A percentile compares a stretch with the other conserved stretches of the same genome.
phyloP scores from a whole-genome alignment of 106 monocot genomes.

The Gastrodia elata region DNA sequence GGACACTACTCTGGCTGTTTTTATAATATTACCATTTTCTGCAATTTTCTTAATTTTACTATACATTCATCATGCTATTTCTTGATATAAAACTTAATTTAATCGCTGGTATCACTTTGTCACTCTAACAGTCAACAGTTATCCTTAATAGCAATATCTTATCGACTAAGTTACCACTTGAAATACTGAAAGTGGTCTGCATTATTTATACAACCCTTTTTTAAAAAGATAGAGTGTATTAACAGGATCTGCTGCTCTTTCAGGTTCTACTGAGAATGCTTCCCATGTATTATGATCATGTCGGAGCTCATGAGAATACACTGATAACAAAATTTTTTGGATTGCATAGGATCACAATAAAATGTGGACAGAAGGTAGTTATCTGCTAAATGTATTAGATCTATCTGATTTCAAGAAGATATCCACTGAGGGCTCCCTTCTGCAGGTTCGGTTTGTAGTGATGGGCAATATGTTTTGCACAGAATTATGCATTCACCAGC shows the following conservation, averaged over 20 bases:
- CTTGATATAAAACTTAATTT: background rate
- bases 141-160: background rate
- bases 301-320: constrained; percentile 80
- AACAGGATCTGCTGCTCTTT: background rate
- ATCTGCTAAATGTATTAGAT: background rate
- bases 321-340: constrained; percentile 99
- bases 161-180: background rate
- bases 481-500: constrained; percentile 68
- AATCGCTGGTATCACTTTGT: background rate
- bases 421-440: constrained; percentile 1
- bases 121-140: background rate
- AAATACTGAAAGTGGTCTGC: background rate
- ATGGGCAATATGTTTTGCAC: constrained; percentile 99
- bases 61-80: background rate
- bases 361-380: constrained; percentile 59
- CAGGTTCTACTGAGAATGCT: constrained; percentile 90
- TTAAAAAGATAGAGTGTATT: background rate
- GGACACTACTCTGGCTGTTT: background rate
- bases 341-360: constrained; percentile 68
- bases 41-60: background rate
- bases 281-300: constrained; percentile 80
- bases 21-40: background rate
- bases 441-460: constrained; percentile 90
- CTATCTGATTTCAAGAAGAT: background rate
- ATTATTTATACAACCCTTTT: background rate